Evolutionary conservation across 352 stramenopile species (phyloP), one percentile per base, ranked within the genome.

Genomic region (Globisporangium splendens): DNA sequence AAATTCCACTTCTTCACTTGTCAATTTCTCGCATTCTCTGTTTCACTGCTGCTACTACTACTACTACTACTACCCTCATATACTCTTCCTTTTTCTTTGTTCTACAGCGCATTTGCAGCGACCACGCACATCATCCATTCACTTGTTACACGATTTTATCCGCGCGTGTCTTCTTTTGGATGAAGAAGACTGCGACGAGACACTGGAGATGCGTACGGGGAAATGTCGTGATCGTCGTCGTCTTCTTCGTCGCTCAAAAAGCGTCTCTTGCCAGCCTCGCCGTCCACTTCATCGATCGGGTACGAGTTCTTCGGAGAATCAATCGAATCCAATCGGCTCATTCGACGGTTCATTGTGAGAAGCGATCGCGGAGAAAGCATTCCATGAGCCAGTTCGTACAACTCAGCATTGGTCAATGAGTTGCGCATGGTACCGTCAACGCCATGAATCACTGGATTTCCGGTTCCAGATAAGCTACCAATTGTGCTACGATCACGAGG

Each of bases 371-470:
- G 84, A 31, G 84, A 93, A 8, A 91, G 63, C 67, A 85, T 89
- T 13, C 84, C 84, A 38, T 93, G 84, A 13, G 84, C 81, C 22
- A 93, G 61, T 46, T 92, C 84, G 50, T 91, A 93, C 56, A 93
- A 69, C 67, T 91, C 81, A n/a, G 77, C 66, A 50, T 93, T 93
- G 8, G 67, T 77, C 12, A 86, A 53, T 41, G 65, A 68, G 41
- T 62, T 49, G 43, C 50, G 61, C 22, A 68, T 69, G 8, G 65
- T 68, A 61, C 20, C 69, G 62, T 38, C 64, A 8, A 61, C 48
- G 8, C 53, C 22, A 46, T 71, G 67, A 13, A 56, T 60, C 8
- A 56, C 54, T 1, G 60, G 31, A 15, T 31, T 48, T 8, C 68
- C 66, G 18, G 31, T 48, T 6, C 68, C 66, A 33, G 56, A 52